Percentiles rank a stretch among this genome's conserved stretches.
Conservation (phyloP, 305 asterid species). For the Andrographis paniculata region DNA sequence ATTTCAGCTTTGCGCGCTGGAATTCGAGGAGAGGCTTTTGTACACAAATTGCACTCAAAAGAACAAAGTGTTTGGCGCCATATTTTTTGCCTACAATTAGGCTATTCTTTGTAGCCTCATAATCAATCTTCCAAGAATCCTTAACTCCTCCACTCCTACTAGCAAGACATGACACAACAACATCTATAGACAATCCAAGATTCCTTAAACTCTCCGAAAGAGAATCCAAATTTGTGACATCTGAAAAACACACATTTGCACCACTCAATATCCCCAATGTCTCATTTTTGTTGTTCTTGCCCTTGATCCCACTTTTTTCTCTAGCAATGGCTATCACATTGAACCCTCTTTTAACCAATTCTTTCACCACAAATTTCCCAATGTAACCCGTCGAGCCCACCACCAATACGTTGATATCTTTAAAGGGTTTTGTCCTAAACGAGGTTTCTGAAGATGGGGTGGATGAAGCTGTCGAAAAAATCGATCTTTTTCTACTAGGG, state of each 20-base stretch:
- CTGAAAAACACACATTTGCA: constrained; percentile 41
- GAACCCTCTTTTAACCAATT: constrained; percentile 65
- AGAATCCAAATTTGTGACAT: neutral
- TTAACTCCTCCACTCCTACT: constrained; percentile 87
- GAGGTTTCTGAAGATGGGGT: constrained; percentile 35
- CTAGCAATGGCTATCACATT: constrained; percentile 82
- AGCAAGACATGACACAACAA: constrained; percentile 92
- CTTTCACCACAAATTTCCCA: constrained; percentile 77
- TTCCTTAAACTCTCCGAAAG: constrained; percentile 28
- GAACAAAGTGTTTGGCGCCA: constrained; percentile 82
- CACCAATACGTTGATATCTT: constrained; percentile 61
- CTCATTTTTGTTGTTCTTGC: constrained; percentile 56
- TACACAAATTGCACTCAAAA: constrained; percentile 86
- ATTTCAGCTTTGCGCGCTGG: constrained; percentile 81
- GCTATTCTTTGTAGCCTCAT: constrained; percentile 83
- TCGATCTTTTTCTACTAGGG: constrained; percentile 29
- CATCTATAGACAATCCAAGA: constrained; percentile 58
- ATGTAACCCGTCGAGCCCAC: constrained; percentile 95
- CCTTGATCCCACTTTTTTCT: constrained; percentile 74
- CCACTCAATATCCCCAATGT: constrained; percentile 50
- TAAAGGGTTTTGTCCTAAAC: constrained; percentile 54
- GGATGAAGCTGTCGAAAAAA: constrained; percentile 31
- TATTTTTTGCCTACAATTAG: constrained; percentile 64
- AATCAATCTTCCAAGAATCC: constrained; percentile 90
- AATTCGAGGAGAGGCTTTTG: constrained; percentile 97